Conservation (phyloP, 2,329 filamentous ascomycete genomes). For the Metarhizium rileyi region DNA sequence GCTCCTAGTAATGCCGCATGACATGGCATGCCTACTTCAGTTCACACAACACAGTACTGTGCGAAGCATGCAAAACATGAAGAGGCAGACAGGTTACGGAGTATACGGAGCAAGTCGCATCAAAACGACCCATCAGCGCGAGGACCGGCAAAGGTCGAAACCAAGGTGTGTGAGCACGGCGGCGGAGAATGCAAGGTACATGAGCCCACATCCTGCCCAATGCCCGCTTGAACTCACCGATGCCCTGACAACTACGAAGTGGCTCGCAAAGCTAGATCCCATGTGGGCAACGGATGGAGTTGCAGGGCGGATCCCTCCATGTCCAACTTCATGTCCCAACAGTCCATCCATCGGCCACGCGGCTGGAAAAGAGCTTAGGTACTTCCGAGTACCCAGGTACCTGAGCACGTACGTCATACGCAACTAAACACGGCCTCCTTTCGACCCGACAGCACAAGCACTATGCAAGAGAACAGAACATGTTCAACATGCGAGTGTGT, state of each 20-base stretch:
- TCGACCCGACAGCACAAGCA: background rate
- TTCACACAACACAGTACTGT: too few species aligned
- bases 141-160: constrained; percentile 1
- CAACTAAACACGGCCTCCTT: too few species aligned
- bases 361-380: background rate
- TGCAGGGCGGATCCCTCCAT: background rate
- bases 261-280: background rate
- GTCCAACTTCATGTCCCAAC: too few species aligned
- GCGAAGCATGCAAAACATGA: background rate
- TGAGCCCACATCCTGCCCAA: background rate
- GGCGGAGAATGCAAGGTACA: constrained; percentile 4
- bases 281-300: background rate
- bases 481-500: background rate
- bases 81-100: background rate
- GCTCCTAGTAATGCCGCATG: background rate
- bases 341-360: background rate
- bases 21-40: background rate
- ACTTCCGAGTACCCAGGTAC: background rate
- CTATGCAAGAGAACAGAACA: background rate
- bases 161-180: constrained; percentile 1
- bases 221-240: background rate
- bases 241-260: background rate
- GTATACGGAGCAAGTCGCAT: background rate
- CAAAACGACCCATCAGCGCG: background rate
- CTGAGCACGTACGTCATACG: background rate